Base-by-base conservation (phyloP, 768 basidiomycete genomes). In the Russula dissimulans region DNA sequence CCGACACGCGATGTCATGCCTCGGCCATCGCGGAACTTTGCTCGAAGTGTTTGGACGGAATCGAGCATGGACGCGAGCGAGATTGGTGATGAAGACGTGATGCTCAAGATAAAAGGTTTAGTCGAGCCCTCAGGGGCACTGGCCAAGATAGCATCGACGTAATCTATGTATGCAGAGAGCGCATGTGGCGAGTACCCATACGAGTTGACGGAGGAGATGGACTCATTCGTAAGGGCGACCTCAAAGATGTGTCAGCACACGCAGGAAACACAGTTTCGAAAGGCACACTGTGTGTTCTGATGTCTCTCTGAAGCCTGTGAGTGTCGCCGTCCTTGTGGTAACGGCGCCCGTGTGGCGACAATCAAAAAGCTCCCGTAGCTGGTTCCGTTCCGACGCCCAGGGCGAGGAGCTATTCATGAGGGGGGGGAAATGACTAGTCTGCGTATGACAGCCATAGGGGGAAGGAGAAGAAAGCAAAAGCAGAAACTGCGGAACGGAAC, bases 141-240 rank as follows among this genome's bases (percentile, higher is more conserved):
- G 61, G 81, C 70, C 59, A 87, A 78, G 45, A 83, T 67, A 41
- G 76, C 69, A 17, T 71, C 69, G 48, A 90, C 74, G 85, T 86
- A 89, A 52, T 69, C 71, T 46, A 91, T 69, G 73, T 92, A 94
- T 26, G 69, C 65, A n/a, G 74, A 67, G 45, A 94, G 78, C 5
- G 87, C 82, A 66, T 85, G 78, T 0, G 90, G 91, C 8, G 89
- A 92, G 73, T 93, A 95, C 26, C 91, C 91, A 71, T 89, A 94
- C 0, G 86, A 87, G 70, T 94, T 94, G 61, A 91, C 68, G 15
- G 91, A 84, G n/a, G 87, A 78, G 41, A 78, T 64, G 9, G 75
- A 67, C 14, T 74, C 72, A 42, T 71, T 72, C 48, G 81, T 62
- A 64, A 90, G 87, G 15, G 78, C 81, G 49, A 87, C 85, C 87